Evolutionary conservation across 345 rosid genomes (phyloP), one percentile per base, ranked within the genome.

Genomic region (Stellera chamaejasme): DNA sequence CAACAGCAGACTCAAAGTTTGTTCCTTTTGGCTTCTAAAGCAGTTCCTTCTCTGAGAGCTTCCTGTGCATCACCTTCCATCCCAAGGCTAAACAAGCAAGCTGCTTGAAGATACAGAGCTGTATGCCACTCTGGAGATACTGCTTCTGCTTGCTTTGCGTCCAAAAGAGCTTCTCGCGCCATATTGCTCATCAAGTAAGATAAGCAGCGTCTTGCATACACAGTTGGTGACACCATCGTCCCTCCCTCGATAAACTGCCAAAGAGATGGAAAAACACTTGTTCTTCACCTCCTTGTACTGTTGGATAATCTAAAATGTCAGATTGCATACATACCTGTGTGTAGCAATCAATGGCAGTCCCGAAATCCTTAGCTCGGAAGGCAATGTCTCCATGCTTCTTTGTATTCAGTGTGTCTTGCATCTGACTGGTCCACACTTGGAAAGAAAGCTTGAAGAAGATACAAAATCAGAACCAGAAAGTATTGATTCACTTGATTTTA

Each of bases 391-490:
- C 99, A 49, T 73, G 96, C 70, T 84, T 88, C 86, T 87, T 93
- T 48, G 87, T 81, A 48, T 89, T 91, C 69, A 74, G 66, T 48
- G 96, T 86, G 66, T 93, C 97, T 72, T 89, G 99, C 95, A 93
- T 80, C 73, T 76, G 88, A 73, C 70, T 80, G 56, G 99, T 84
- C 99, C 99, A 93, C 94, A 93, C 75, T 79, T 93, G 99, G 59
- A 93, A 93, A 63, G 99, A 93, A 62, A 87, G 90, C 96, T 87
- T 75, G 74, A 25, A 12, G 25, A 43, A 41, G 41, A 42, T 50
- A 28, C 28, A 52, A 14, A 55, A 6, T 43, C 15, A 60, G 45
- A 19, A 28, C 46, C 50, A 14, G 13, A 51, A 11, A 26, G 10
- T 14, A 54, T 42, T 11, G 36, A 56, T 14, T 28, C 26, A 36